These are phyloP conservation scores for Sideroxylon spinosum DNA, from an alignment of 179 eudicot genomes.

Conservation along the genomic window DNA sequence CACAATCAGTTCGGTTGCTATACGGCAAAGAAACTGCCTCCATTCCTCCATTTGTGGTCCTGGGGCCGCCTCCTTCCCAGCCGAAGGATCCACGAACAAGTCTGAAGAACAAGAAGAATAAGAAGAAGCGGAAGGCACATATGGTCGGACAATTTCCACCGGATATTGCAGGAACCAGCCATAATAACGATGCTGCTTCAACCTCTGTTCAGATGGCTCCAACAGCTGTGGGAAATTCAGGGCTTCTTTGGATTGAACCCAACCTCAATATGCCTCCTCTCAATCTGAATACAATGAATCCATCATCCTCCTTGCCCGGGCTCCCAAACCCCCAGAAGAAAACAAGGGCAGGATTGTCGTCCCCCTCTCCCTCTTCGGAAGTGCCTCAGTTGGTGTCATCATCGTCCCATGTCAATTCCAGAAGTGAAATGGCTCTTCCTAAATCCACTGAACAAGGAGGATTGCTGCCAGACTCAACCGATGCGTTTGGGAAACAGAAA, in stretches of 20 bases:
- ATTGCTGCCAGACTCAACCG: slow-evolving; percentile 12
- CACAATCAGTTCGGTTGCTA: slow-evolving; percentile 71
- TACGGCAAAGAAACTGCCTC: slow-evolving; percentile 61
- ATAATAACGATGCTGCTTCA: slow-evolving; percentile 19
- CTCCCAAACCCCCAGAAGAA: slow-evolving; percentile 13
- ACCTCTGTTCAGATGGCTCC: slow-evolving; percentile 25
- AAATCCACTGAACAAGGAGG: slow-evolving; percentile 18
- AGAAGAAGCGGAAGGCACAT: slow-evolving; percentile 23
- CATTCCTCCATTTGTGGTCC: slow-evolving; percentile 80
- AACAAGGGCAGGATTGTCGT: slow-evolving; percentile 14
- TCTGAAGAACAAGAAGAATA: slow-evolving; percentile 53
- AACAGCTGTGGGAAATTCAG: slow-evolving; percentile 18
- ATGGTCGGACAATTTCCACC: slow-evolving; percentile 16
- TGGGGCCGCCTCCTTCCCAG: slow-evolving; percentile 63
- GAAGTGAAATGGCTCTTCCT: slow-evolving; percentile 18
- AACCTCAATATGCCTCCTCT: slow-evolving; percentile 21
- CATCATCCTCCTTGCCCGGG: slow-evolving; percentile 22
- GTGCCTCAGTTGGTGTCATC: slow-evolving; percentile 29
- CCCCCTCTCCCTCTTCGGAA: slow-evolving; percentile 29
- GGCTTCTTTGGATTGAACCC: slow-evolving; percentile 23
- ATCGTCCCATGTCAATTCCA: slow-evolving; percentile 15
- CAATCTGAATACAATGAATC: slow-evolving; percentile 19
- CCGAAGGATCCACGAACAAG: slow-evolving; percentile 78
- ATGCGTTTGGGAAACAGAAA: slow-evolving; percentile 19
- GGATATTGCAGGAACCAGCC: slow-evolving; percentile 36